A percentile compares a stretch with the other conserved stretches of the same genome.
Conservation (phyloP, 2,329 filamentous ascomycete genomes). For the Aspergillus tubingensis region DNA sequence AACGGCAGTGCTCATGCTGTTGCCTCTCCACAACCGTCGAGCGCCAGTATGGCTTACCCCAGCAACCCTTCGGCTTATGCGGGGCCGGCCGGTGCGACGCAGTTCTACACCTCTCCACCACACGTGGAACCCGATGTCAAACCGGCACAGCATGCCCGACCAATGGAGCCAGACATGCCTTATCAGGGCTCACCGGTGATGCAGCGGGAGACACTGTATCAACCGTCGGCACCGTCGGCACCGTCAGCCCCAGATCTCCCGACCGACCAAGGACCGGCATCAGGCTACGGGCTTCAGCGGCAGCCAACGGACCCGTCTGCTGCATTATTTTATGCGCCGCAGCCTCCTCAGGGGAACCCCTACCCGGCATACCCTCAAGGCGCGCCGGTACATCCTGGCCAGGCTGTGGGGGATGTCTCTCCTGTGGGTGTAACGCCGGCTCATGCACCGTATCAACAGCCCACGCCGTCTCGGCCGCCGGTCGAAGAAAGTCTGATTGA, state of each 20-base stretch:
- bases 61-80: slow-evolving; percentile 20
- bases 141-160: slow-evolving; percentile 22
- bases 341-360: slow-evolving; percentile 15
- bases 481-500: slow-evolving; percentile 37
- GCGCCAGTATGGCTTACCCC: slow-evolving; percentile 18
- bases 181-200: slow-evolving; percentile 25
- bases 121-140: slow-evolving; percentile 19
- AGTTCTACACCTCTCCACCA: slow-evolving; percentile 22
- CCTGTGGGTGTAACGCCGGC: slow-evolving; percentile 17
- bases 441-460: slow-evolving; percentile 24
- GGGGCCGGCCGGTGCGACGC: slow-evolving; percentile 16
- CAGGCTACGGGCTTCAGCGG: slow-evolving; percentile 20
- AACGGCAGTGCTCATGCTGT: slow-evolving; percentile 22
- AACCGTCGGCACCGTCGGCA: slow-evolving; percentile 24
- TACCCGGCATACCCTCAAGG: slow-evolving; percentile 18
- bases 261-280: slow-evolving; percentile 17
- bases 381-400: slow-evolving; percentile 14
- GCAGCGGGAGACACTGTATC: slow-evolving; percentile 27
- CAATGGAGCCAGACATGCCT: slow-evolving; percentile 19
- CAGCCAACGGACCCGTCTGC: slow-evolving; percentile 17
- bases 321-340: slow-evolving; percentile 26
- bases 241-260: slow-evolving; percentile 17
- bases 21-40: slow-evolving; percentile 24
- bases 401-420: slow-evolving; percentile 23
- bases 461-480: slow-evolving; percentile 24